Evolutionary conservation across 768 basidiomycete species (phyloP).

Genomic region (Tricholoma sp.): DNA sequence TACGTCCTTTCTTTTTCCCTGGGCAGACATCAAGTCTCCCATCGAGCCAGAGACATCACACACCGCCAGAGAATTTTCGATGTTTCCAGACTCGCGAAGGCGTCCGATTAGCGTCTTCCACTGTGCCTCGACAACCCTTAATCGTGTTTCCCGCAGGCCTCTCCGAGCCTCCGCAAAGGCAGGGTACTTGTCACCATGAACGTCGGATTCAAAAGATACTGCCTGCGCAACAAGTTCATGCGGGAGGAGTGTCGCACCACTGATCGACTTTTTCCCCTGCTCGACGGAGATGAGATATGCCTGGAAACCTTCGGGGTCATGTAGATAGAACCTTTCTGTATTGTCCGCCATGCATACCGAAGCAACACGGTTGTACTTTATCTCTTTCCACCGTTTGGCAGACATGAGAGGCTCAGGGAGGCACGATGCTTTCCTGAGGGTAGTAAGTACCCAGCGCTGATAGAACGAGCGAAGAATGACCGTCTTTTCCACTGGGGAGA

Average conservation of each 20-base stretch:
- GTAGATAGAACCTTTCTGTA: conserved; percentile 46
- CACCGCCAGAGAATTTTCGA: conserved; percentile 60
- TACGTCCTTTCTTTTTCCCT: conserved; percentile 4
- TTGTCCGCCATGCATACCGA: conserved; percentile 61
- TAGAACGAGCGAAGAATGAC: conserved; percentile 49
- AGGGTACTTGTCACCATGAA: conserved; percentile 12
- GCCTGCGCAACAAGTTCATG: conserved; percentile 52
- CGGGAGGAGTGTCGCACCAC: conserved; percentile 64
- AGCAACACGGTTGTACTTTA: conserved; percentile 54
- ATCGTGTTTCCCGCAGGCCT: conserved; percentile 27
- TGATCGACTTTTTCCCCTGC: conserved; percentile 48
- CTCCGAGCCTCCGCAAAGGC: conserved; percentile 22
- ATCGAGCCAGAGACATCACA: conserved; percentile 78
- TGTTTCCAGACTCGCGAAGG: conserved; percentile 46
- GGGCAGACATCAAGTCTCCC: conserved; percentile 30
- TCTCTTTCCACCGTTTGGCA: conserved; percentile 50
- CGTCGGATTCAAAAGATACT: conserved; percentile 1
- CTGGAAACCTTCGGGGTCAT: conserved; percentile 57
- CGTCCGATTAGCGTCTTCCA: conserved; percentile 57
- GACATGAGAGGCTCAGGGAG: conserved; percentile 64
- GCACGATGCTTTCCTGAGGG: conserved; percentile 39
- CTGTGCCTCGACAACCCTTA: conserved; percentile 55
- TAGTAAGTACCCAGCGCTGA: conserved; percentile 55
- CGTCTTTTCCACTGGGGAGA: conserved; percentile 24
- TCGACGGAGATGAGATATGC: conserved; percentile 54